These are phyloP conservation scores for Syzygium jambos DNA, from an alignment of 345 rosid genomes.

Conservation along the genomic window DNA sequence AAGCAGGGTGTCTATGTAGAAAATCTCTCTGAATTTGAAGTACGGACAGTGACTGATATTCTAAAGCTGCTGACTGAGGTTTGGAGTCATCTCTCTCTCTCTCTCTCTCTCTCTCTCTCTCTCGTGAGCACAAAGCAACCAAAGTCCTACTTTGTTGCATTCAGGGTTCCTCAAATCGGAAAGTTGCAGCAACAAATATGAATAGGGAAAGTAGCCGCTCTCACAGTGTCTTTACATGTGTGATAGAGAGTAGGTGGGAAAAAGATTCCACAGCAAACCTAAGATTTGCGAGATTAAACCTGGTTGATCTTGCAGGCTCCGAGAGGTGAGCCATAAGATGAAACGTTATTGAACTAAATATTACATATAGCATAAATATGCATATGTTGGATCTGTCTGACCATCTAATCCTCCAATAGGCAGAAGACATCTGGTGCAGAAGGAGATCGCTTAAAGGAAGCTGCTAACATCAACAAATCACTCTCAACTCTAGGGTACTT, in stretches of 20 bases:
- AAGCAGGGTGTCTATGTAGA: slow-evolving; percentile 82
- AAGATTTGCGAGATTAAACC: slow-evolving; percentile 87
- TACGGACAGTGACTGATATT: slow-evolving; percentile 67
- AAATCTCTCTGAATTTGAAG: slow-evolving; percentile 90
- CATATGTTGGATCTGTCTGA: background rate
- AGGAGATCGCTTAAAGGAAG: slow-evolving; percentile 97
- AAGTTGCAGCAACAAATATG: slow-evolving; percentile 94
- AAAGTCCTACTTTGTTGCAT: background rate
- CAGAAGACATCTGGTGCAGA: slow-evolving; percentile 98
- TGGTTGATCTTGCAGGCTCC: slow-evolving; percentile 94
- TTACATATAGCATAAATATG: background rate
- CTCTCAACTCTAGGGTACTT: slow-evolving; percentile 89
- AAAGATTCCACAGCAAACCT: slow-evolving; percentile 77
- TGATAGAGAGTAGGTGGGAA: slow-evolving; percentile 93
- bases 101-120: background rate
- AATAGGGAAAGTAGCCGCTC: slow-evolving; percentile 97
- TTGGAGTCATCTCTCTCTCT: background rate
- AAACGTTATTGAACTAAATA: background rate
- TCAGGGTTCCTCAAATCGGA: slow-evolving; percentile 83
- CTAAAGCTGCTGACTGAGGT: slow-evolving; percentile 82
- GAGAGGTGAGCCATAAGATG: slow-evolving; percentile 47
- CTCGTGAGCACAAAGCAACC: background rate
- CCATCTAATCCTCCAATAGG: slow-evolving; percentile 28
- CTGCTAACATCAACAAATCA: slow-evolving; percentile 93
- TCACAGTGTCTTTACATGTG: slow-evolving; percentile 88